Percentiles rank a stretch among this genome's conserved stretches.
phyloP scores from a whole-genome alignment of 805 yeast genomes.

The Schizosaccharomyces lindneri region DNA sequence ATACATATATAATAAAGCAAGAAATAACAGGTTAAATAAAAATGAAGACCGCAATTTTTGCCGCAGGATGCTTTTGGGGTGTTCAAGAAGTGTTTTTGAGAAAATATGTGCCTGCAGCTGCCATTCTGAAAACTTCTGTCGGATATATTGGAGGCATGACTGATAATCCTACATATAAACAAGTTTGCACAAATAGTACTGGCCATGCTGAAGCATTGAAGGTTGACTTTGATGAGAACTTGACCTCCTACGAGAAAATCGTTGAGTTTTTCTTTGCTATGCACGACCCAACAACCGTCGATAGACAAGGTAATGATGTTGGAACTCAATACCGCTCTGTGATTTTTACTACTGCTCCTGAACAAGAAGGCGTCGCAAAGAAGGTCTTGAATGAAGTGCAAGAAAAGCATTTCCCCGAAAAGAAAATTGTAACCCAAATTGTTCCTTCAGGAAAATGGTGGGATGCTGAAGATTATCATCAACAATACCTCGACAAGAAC shows the following conservation, averaged over 20 bases:
- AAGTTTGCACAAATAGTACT: slow-evolving; percentile 59
- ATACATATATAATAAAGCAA: background rate
- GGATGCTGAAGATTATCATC: slow-evolving; percentile 95
- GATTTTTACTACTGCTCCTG: slow-evolving; percentile 35
- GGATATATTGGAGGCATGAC: slow-evolving; percentile 71
- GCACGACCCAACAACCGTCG: slow-evolving; percentile 77
- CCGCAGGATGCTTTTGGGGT: slow-evolving; percentile 47
- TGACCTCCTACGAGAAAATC: slow-evolving; percentile 33
- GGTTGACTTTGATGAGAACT: slow-evolving; percentile 50
- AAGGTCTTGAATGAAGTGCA: slow-evolving; percentile 30
- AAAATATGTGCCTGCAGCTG: slow-evolving; percentile 36
- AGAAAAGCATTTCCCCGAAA: slow-evolving; percentile 46
- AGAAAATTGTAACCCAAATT: slow-evolving; percentile 40
- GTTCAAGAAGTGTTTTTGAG: slow-evolving; percentile 52
- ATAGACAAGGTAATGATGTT: slow-evolving; percentile 64
- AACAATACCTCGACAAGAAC: slow-evolving; percentile 49
- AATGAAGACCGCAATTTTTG: slow-evolving; percentile 8
- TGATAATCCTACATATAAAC: slow-evolving; percentile 32
- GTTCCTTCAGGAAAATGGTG: slow-evolving; percentile 46
- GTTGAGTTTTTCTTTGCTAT: slow-evolving; percentile 68
- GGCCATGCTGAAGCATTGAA: slow-evolving; percentile 67
- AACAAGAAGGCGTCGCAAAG: slow-evolving; percentile 23
- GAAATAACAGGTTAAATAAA: background rate
- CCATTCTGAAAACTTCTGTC: slow-evolving; percentile 52
- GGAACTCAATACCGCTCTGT: slow-evolving; percentile 86